Conservation (phyloP, 2,329 filamentous ascomycete species). For the Verticillium zaregamsianum region DNA sequence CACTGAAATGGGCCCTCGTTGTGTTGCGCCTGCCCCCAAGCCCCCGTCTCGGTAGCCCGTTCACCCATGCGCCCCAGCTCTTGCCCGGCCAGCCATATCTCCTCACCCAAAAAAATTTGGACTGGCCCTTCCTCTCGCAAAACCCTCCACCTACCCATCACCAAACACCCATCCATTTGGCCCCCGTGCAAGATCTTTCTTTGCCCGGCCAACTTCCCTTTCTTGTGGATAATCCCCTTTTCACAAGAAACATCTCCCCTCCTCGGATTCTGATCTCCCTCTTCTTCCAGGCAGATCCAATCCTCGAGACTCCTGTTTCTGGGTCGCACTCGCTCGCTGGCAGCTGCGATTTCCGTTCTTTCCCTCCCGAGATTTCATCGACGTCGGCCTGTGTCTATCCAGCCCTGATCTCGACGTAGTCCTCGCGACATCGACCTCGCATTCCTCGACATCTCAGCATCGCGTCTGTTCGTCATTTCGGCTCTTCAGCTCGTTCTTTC, state of each 20-base stretch:
- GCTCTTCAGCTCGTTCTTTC: constrained; percentile 9
- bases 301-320: constrained; percentile 1
- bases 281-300: neutral
- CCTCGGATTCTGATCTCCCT: constrained; percentile 8
- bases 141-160: constrained; percentile 11
- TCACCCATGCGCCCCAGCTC: neutral
- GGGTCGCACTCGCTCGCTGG: constrained; percentile 3
- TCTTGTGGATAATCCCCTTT: constrained; percentile 15
- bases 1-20: neutral
- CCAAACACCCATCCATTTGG: constrained; percentile 13
- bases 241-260: constrained; percentile 17
- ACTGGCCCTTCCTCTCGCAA: constrained; percentile 4
- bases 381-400: neutral
- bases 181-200: constrained; percentile 12
- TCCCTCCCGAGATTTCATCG: constrained; percentile 7
- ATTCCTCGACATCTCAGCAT: constrained; percentile 2
- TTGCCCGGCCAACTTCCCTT: constrained; percentile 13
- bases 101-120: constrained; percentile 13
- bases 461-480: neutral
- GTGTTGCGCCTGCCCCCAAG: neutral
- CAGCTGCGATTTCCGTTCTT: constrained; percentile 14
- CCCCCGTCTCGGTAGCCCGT: neutral
- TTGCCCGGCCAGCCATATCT: constrained; percentile 8
- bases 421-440: neutral
- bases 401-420: neutral